These are phyloP conservation scores for Oryza coarctata DNA, from an alignment of 176 grass and related monocot species.

Conservation along the genomic window DNA sequence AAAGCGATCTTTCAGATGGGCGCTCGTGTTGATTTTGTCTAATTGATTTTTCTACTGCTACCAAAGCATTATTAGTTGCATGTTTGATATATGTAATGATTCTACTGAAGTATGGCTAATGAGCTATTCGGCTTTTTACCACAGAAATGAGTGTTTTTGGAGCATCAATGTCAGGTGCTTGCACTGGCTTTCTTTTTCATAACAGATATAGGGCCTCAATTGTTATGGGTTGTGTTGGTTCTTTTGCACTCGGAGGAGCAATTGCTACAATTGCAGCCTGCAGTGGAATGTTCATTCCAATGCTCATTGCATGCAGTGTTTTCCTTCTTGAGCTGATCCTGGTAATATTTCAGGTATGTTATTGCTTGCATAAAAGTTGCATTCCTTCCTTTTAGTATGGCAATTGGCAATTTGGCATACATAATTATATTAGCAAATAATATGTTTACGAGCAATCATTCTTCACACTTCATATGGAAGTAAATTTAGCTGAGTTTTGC, in stretches of 20 bases:
- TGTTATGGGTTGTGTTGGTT: constrained; percentile 78
- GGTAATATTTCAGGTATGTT: constrained; percentile 65
- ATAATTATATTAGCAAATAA: not conserved
- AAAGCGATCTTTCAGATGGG: not conserved
- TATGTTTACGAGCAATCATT: not conserved
- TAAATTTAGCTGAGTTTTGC: not conserved
- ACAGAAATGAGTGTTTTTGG: constrained; percentile 86
- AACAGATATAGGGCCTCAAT: constrained; percentile 84
- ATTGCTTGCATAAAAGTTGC: constrained; percentile 3
- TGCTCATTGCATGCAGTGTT: constrained; percentile 63
- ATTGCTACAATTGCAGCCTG: constrained; percentile 77
- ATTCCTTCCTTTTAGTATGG: not conserved
- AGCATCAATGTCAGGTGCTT: constrained; percentile 87
- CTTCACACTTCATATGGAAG: not conserved
- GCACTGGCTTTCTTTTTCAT: constrained; percentile 88
- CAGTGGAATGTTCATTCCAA: constrained; percentile 89
- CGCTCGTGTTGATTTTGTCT: not conserved
- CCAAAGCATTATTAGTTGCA: not conserved
- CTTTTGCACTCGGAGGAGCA: constrained; percentile 82
- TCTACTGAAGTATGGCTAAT: constrained; percentile 22
- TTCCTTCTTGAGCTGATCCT: constrained; percentile 67
- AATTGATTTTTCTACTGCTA: constrained; percentile 3
- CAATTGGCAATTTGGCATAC: no score
- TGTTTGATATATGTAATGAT: not conserved
- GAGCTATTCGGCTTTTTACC: constrained; percentile 18